Evolutionary conservation across 768 basidiomycete genomes (phyloP).

Genomic region (Boletus eberwhitei): DNA sequence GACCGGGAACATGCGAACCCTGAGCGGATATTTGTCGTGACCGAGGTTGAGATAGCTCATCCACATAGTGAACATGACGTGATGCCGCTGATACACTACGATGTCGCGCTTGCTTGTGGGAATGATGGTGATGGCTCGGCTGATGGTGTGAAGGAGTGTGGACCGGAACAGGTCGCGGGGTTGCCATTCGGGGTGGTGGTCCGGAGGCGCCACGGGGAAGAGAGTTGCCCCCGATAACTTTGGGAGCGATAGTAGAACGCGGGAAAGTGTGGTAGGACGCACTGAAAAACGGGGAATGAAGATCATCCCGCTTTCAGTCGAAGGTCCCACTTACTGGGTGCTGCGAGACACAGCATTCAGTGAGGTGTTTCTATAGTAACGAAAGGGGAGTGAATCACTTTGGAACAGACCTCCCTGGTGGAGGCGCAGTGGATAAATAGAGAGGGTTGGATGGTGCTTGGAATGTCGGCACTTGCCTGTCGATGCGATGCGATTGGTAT

Average conservation of each 20-base stretch:
- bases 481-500: not conserved
- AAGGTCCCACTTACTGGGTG: constrained; percentile 24
- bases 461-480: constrained; percentile 19
- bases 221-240: not conserved
- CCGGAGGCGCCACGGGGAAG: not conserved
- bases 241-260: constrained; percentile 14
- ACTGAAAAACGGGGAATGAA: constrained; percentile 17
- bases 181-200: constrained; percentile 3
- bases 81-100: constrained; percentile 14
- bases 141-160: constrained; percentile 5
- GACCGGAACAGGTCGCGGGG: constrained; percentile 1
- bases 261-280: constrained; percentile 28
- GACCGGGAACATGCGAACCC: not conserved
- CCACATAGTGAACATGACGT: constrained; percentile 27
- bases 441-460: constrained; percentile 18
- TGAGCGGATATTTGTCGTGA: constrained; percentile 10
- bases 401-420: constrained; percentile 15
- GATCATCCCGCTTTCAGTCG: constrained; percentile 1
- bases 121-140: not conserved
- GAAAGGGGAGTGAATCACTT: constrained; percentile 14
- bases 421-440: constrained; percentile 17
- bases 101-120: not conserved
- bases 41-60: constrained; percentile 9
- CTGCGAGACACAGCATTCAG: constrained; percentile 13
- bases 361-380: not conserved